These are phyloP conservation scores for Colletotrichum eremochloae DNA, from an alignment of 2,329 filamentous ascomycete genomes.

Conservation along the genomic window DNA sequence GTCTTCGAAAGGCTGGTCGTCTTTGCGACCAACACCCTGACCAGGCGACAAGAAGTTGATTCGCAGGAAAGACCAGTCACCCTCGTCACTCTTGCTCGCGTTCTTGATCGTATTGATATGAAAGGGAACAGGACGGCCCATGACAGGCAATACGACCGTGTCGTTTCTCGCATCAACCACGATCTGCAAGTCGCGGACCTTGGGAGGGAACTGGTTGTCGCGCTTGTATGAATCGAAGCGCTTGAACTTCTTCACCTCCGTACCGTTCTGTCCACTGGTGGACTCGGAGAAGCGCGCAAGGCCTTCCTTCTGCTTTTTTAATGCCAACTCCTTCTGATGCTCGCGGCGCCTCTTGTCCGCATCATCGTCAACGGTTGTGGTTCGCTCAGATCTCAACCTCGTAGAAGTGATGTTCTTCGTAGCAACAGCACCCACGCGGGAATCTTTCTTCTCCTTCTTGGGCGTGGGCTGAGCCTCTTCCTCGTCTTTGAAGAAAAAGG, in stretches of 20 bases:
- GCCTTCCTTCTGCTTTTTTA: constrained; percentile 92
- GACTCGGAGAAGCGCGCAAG: constrained; percentile 88
- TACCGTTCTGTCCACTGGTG: constrained; percentile 86
- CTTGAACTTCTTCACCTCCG: constrained; percentile 98
- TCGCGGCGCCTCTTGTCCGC: constrained; percentile 87
- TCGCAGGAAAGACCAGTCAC: constrained; percentile 91
- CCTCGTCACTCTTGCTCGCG: constrained; percentile 96
- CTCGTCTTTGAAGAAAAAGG: constrained; percentile 99
- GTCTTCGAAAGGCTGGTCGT: constrained; percentile 98
- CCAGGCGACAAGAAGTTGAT: constrained; percentile 98
- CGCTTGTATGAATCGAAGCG: constrained; percentile 99
- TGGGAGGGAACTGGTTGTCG: constrained; percentile 90
- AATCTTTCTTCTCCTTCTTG: constrained; percentile 92
- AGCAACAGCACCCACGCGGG: constrained; percentile 86
- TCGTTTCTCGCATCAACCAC: constrained; percentile 91
- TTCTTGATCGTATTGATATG: constrained; percentile 99
- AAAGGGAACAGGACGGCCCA: constrained; percentile 97
- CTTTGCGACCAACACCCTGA: constrained; percentile 95
- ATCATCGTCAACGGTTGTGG: constrained; percentile 89
- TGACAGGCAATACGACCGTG: constrained; percentile 93
- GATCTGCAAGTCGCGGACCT: constrained; percentile 87
- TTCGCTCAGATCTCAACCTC: constrained; percentile 89
- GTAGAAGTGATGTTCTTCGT: constrained; percentile 97
- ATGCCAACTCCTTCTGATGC: constrained; percentile 90
- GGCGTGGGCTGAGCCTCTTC: constrained; percentile 87